Percentiles rank a stretch among this genome's conserved stretches.
phyloP scores from a whole-genome alignment of 345 rosid species.

The Hibiscus trionum region DNA sequence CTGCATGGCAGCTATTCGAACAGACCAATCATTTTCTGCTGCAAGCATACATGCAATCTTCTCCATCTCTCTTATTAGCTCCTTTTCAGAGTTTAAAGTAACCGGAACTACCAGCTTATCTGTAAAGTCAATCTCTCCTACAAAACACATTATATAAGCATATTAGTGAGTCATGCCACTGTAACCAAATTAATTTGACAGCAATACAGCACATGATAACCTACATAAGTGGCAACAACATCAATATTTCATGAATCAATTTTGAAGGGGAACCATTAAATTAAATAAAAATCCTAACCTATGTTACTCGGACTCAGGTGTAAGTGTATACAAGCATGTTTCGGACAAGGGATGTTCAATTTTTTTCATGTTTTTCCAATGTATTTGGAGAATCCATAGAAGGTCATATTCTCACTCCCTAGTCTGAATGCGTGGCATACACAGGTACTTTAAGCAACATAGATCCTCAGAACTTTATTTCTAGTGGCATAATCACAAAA shows the following conservation, averaged over 20 bases:
- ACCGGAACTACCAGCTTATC: slow-evolving; percentile 77
- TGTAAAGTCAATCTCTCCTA: slow-evolving; percentile 64
- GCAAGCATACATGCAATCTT: slow-evolving; percentile 65
- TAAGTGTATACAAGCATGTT: background rate
- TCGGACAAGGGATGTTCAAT: background rate
- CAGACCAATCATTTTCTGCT: slow-evolving; percentile 93
- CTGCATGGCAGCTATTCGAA: slow-evolving; percentile 91
- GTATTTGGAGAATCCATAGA: background rate
- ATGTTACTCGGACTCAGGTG: background rate
- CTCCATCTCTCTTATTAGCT: slow-evolving; percentile 80
- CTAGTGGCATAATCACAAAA: background rate
- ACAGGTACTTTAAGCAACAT: background rate
- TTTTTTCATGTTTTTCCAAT: background rate
- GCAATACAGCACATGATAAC: background rate
- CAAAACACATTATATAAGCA: slow-evolving; percentile 7
- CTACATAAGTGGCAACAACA: background rate
- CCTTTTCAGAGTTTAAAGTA: slow-evolving; percentile 84
- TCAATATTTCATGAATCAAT: background rate
- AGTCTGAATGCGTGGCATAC: background rate
- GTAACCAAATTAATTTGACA: slow-evolving; percentile 10
- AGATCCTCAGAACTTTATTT: background rate
- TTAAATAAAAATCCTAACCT: background rate
- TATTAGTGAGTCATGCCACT: background rate
- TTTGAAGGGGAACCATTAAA: background rate
- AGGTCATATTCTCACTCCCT: background rate